phyloP scores from a whole-genome alignment of 2,329 filamentous ascomycete species.

The Gnomoniopsis smithogilvyi region DNA sequence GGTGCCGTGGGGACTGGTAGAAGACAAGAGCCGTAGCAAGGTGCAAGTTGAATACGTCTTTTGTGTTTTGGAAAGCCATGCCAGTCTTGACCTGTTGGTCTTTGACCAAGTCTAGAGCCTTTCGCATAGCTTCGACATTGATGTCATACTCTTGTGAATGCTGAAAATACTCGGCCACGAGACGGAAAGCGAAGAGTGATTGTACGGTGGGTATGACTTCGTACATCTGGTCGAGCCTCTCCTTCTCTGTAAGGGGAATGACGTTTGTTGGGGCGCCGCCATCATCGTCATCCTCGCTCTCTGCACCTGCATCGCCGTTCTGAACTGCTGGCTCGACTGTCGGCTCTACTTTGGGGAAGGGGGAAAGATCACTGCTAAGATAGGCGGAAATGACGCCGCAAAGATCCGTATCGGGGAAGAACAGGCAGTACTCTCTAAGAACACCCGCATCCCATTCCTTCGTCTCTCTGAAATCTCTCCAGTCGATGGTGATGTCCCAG shows the following conservation, averaged over 20 bases:
- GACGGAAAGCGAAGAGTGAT: constrained; percentile 77
- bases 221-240: constrained; percentile 76
- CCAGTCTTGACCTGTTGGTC: constrained; percentile 65
- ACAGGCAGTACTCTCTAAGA: constrained; percentile 74
- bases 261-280: constrained; percentile 51
- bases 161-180: constrained; percentile 81
- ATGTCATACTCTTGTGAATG: constrained; percentile 81
- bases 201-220: constrained; percentile 65
- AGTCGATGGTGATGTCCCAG: constrained; percentile 89
- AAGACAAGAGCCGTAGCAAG: constrained; percentile 87
- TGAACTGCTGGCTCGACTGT: constrained; percentile 24
- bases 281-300: constrained; percentile 58
- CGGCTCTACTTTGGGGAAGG: constrained; percentile 56
- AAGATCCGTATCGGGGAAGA: constrained; percentile 83
- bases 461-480: constrained; percentile 74
- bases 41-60: constrained; percentile 71
- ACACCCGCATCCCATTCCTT: constrained; percentile 74
- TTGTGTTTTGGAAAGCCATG: constrained; percentile 63
- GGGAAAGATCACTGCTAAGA: constrained; percentile 78
- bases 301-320: constrained; percentile 41
- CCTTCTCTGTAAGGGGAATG: constrained; percentile 66
- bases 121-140: constrained; percentile 75
- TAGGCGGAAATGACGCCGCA: constrained; percentile 80
- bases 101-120: constrained; percentile 61
- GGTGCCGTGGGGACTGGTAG: constrained; percentile 85